Evolutionary conservation across 176 grass and related monocot genomes (phyloP), one percentile per base, ranked within the genome.

Genomic region (Pontederia crassipes): DNA sequence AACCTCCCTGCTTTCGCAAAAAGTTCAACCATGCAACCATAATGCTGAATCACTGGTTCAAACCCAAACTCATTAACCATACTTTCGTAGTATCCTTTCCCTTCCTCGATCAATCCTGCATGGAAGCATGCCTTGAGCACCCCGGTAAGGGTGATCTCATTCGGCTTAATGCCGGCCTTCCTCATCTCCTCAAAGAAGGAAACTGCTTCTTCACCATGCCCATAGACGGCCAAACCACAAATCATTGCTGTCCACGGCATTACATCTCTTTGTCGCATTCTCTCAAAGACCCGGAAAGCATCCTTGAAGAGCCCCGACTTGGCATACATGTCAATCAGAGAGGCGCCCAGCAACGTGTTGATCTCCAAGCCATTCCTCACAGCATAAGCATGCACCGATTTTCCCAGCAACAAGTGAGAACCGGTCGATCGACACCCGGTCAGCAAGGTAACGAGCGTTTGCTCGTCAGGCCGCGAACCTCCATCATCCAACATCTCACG

Each of bases 11-110:
- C 77, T 57, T 84, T 89, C n/a, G 77, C 77, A 49, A 75, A 81
- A 29, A 84, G 74, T 76, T 84, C 77, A 68, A 84, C 81, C 71
- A 89, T 81, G 81, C 86, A 89, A 0, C 77, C 85, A 46, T 81
- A 89, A 58, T 89, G 85, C 15, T 84, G 57, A 75, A 89, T 72
- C 58, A 15, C 70, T 2, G 85, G 85, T 74, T 84, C 70, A 46
- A 75, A 12, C 14, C 59, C 62, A 40, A 75, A 89, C 12, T 67
- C 62, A 13, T 81, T 28, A 27, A 81, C 71, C 85, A 89, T 81
- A 70, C 83, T 72, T 11, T 58, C 26, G 59, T 84, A 84, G 7
- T 78, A 72, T 28, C 15, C 52, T 45, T 47, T 75, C 45, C 74
- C 85, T 66, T 75, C 75, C 48, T 89, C 81, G 8, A 84, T 65